Conservation (phyloP, 352 stramenopile genomes). For the Phytophthora crassamura region DNA sequence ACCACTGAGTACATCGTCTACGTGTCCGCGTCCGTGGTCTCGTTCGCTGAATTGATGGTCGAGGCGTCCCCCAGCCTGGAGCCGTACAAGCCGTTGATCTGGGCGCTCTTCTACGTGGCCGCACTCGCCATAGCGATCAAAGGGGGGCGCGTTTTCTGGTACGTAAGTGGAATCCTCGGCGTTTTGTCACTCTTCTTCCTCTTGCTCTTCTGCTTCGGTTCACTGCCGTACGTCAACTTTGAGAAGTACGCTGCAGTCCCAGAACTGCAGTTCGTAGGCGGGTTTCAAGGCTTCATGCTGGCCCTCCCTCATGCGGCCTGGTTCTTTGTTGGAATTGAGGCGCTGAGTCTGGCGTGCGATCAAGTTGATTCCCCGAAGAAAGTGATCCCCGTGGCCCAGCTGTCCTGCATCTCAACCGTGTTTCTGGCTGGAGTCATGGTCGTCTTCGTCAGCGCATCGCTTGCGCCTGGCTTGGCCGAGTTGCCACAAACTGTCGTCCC, state of each 20-base stretch:
- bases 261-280: slow-evolving; percentile 3
- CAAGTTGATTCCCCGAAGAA: slow-evolving; percentile 40
- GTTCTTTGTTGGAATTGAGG: slow-evolving; percentile 53
- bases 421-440: slow-evolving; percentile 41
- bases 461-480: slow-evolving; percentile 24
- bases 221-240: slow-evolving; percentile 31
- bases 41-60: slow-evolving; percentile 40
- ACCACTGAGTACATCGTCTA: slow-evolving; percentile 43
- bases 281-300: slow-evolving; percentile 32
- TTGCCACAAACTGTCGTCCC: slow-evolving; percentile 23
- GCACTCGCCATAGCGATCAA: slow-evolving; percentile 28
- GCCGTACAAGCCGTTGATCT: slow-evolving; percentile 25
- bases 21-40: slow-evolving; percentile 31
- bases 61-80: slow-evolving; percentile 5
- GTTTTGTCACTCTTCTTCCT: slow-evolving; percentile 32
- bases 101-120: slow-evolving; percentile 31
- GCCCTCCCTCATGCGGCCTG: slow-evolving; percentile 32
- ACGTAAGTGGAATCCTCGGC: slow-evolving; percentile 34
- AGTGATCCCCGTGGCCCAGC: slow-evolving; percentile 37
- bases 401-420: slow-evolving; percentile 41
- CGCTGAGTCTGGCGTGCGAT: slow-evolving; percentile 30
- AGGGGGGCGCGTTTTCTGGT: slow-evolving; percentile 41
- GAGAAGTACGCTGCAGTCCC: slow-evolving; percentile 2
- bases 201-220: slow-evolving; percentile 40
- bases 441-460: slow-evolving; percentile 34